Conservation (phyloP, 768 basidiomycete genomes). For the Pleurotus giganteus region DNA sequence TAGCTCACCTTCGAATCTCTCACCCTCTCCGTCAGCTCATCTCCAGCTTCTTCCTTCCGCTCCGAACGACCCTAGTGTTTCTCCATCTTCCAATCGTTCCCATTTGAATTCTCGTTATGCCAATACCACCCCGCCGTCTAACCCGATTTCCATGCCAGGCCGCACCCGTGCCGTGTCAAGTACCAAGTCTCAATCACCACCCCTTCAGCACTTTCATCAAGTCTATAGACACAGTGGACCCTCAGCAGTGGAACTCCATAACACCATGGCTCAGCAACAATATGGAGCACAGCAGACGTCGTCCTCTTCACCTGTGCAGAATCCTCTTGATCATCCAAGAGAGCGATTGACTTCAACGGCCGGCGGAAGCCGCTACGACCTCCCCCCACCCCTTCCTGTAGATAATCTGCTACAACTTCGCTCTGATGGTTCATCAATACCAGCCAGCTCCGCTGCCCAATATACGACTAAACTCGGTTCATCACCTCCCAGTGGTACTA, state of each 20-base stretch:
- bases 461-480: not conserved
- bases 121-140: not conserved
- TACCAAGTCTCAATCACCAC: conserved; percentile 15
- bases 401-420: not conserved
- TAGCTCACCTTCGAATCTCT: conserved; percentile 23
- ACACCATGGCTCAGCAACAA: conserved; percentile 35
- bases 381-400: not conserved
- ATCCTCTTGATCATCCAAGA: conserved; percentile 17
- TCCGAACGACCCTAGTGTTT: conserved; percentile 15
- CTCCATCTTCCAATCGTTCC: conserved; percentile 16
- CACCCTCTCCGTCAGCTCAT: conserved; percentile 22
- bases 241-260: conserved; percentile 48
- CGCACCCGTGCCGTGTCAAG: conserved; percentile 11
- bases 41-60: conserved; percentile 23
- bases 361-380: conserved; percentile 13
- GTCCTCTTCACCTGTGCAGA: conserved; percentile 12
- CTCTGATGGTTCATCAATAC: not conserved
- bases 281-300: conserved; percentile 20
- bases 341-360: conserved; percentile 19
- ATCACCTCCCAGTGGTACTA: conserved; percentile 22
- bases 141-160: not conserved
- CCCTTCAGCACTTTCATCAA: conserved; percentile 24
- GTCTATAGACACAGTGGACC: conserved; percentile 27
- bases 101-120: conserved; percentile 7
- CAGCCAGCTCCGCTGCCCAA: not conserved